These are phyloP conservation scores for Tulasnella sp. DNA, from an alignment of 768 basidiomycete genomes.

Conservation along the genomic window DNA sequence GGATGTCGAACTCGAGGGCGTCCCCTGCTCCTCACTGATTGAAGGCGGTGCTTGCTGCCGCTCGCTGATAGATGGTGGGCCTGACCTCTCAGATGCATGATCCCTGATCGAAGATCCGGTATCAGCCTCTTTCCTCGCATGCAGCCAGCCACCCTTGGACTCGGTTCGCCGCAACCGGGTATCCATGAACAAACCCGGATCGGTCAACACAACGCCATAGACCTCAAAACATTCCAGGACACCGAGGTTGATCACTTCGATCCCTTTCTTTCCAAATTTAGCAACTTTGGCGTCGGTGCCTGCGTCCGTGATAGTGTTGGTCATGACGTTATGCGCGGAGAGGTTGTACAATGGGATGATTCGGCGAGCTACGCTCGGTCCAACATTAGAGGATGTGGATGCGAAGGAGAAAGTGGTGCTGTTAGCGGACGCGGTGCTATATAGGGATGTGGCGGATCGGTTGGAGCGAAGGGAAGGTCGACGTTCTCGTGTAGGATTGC, in stretches of 20 bases:
- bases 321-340: constrained; percentile 77
- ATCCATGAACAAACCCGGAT: neutral
- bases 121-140: no score
- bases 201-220: constrained; percentile 30
- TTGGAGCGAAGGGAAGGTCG: constrained; percentile 29
- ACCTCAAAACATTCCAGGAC: constrained; percentile 75
- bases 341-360: constrained; percentile 83
- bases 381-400: constrained; percentile 37
- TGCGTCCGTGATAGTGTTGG: constrained; percentile 76
- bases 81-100: no score
- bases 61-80: no score
- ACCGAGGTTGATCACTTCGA: constrained; percentile 69
- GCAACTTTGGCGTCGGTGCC: constrained; percentile 82
- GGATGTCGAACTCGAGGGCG: constrained; percentile 24
- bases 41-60: no score
- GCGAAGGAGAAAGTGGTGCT: constrained; percentile 27
- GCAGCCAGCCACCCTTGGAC: no score
- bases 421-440: constrained; percentile 36
- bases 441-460: constrained; percentile 38
- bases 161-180: no score
- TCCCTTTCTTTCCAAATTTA: constrained; percentile 56
- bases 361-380: constrained; percentile 31
- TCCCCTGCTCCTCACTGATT: constrained; percentile 6
- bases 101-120: no score
- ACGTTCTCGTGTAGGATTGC: constrained; percentile 16